These are phyloP conservation scores for Termitomyces sp. DNA, from an alignment of 768 basidiomycete species.

Conservation along the genomic window DNA sequence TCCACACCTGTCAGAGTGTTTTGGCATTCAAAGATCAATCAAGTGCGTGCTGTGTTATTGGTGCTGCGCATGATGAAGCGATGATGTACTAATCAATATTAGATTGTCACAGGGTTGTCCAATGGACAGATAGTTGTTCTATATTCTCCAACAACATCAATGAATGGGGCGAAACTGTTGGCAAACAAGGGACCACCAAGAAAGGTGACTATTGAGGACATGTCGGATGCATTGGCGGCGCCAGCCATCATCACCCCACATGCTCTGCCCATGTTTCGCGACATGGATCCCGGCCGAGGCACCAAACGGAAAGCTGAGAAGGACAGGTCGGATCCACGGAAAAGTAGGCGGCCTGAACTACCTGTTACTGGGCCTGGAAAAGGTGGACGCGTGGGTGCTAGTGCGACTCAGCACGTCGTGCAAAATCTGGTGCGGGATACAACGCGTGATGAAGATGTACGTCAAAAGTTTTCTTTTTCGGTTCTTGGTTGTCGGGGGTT, in stretches of 20 bases:
- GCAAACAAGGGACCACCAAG: conserved; percentile 83
- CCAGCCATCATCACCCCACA: conserved; percentile 92
- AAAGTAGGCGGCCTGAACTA: conserved; percentile 88
- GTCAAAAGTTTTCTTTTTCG: conserved; percentile 31
- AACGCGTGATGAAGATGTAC: conserved; percentile 90
- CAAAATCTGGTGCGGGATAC: conserved; percentile 91
- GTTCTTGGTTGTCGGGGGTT: conserved; percentile 13
- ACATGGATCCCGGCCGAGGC: conserved; percentile 66
- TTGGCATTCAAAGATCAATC: conserved; percentile 98
- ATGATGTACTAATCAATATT: conserved; percentile 4
- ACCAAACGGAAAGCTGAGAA: conserved; percentile 89
- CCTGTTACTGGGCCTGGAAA: conserved; percentile 91
- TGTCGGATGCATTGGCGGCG: conserved; percentile 79
- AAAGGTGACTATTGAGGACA: conserved; percentile 80
- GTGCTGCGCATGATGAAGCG: not conserved
- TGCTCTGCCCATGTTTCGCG: conserved; percentile 88
- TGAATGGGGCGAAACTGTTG: conserved; percentile 89
- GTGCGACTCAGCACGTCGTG: conserved; percentile 95
- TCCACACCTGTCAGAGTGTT: conserved; percentile 83
- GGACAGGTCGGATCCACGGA: conserved; percentile 82
- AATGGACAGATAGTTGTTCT: conserved; percentile 85
- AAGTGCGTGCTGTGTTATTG: conserved; percentile 46
- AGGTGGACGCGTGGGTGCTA: conserved; percentile 93
- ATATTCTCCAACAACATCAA: conserved; percentile 87
- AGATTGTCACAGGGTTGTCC: conserved; percentile 88